These are phyloP conservation scores for Clohesyomyces aquaticus DNA, from an alignment of 495 filamentous ascomycete species.

Conservation along the genomic window DNA sequence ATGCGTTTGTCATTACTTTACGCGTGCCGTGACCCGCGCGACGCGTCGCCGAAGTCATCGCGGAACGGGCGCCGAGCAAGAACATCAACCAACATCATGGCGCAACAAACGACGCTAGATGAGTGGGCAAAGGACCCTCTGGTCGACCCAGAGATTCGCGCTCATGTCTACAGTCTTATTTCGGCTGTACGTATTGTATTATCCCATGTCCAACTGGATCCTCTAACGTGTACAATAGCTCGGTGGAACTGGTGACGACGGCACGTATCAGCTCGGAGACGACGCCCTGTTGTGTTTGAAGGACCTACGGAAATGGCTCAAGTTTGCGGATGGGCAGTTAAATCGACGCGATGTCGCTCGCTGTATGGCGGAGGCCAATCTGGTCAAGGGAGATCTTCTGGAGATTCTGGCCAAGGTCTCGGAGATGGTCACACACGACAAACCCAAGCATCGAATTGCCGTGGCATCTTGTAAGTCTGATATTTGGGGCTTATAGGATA, in stretches of 20 bases:
- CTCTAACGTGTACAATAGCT: slow-evolving; percentile 59
- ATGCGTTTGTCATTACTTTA: slow-evolving; percentile 27
- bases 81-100: slow-evolving; percentile 53
- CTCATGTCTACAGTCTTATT: slow-evolving; percentile 87
- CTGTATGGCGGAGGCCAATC: slow-evolving; percentile 87
- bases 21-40: slow-evolving; percentile 17
- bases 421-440: slow-evolving; percentile 54
- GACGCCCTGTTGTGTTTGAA: slow-evolving; percentile 89
- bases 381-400: slow-evolving; percentile 87
- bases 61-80: slow-evolving; percentile 16
- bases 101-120: slow-evolving; percentile 48
- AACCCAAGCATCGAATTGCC: slow-evolving; percentile 76
- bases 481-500: neutral
- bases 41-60: slow-evolving; percentile 22
- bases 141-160: slow-evolving; percentile 85
- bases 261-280: slow-evolving; percentile 85
- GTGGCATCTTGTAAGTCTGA: slow-evolving; percentile 69
- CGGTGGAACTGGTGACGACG: slow-evolving; percentile 83
- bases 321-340: slow-evolving; percentile 89
- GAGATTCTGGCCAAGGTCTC: slow-evolving; percentile 71
- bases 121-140: slow-evolving; percentile 40
- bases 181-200: slow-evolving; percentile 71
- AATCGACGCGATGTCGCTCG: slow-evolving; percentile 95
- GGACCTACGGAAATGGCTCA: slow-evolving; percentile 92
- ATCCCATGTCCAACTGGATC: neutral